Base-by-base conservation (phyloP, 441 rosid genomes). In the Isatis lusitanica region DNA sequence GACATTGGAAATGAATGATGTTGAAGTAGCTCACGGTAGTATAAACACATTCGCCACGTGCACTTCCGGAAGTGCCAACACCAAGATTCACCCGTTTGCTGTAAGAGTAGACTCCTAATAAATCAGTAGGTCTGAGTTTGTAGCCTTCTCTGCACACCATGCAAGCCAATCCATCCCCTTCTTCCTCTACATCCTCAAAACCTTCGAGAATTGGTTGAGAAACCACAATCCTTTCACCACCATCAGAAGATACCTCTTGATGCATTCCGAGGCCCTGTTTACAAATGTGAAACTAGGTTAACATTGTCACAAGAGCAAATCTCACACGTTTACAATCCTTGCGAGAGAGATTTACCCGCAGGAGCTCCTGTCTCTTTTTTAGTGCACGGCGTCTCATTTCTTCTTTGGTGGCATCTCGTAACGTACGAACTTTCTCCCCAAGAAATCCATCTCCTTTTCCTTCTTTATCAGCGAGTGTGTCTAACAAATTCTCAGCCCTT, bases 71-170 rank as follows among this genome's bases (percentile, higher is more conserved):
- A 81, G 90, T 83, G 70, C 96, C 97, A 77, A 82, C 96, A 46
- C 98, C 98, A 46, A 97, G 87, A 81, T 97, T 93, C 77, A 97
- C 99, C 58, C 97, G 84, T 83, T 93, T 97, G 88, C 99, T 91
- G 83, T 80, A 97, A 39, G 96, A 85, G 80, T 97, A 97, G 31
- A 87, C 94, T 68, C 98, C 99, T 77, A 97, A 79, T 83, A 94
- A 83, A 80, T 97, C 99, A 30, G 86, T 87, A 57, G 99, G 97
- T 81, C 99, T 90, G 75, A 97, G 84, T 84, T 96, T 92, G 83
- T 97, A 97, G 78, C 99, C 99, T 72, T 97, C 99, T 79, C 97
- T 82, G 80, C 99, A 97, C 36, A 97, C 99, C 98, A 97, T 93
- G 77, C 99, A 94, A 69, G 99, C 97, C 81, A 97, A 74, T 30